phyloP scores from a whole-genome alignment of 257 asterid genomes.

The Penstemon newberryi region DNA sequence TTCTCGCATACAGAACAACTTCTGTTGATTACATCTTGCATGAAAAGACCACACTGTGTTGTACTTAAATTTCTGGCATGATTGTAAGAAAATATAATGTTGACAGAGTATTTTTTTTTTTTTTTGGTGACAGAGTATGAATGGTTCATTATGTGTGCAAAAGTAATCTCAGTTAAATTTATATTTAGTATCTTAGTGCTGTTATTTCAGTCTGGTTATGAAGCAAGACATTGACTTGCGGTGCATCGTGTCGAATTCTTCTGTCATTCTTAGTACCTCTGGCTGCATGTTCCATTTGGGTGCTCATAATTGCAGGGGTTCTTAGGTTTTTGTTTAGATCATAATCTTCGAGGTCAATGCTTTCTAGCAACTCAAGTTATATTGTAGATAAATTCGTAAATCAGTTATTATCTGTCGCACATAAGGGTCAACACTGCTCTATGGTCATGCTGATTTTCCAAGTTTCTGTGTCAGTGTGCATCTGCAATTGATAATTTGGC shows the following conservation, averaged over 20 bases:
- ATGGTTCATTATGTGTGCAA: background rate
- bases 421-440: constrained; percentile 13
- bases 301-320: constrained; percentile 5
- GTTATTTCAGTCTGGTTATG: background rate
- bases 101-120: too few relatives aligned
- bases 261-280: background rate
- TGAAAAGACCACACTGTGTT: background rate
- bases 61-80: constrained; percentile 12
- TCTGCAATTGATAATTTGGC: constrained; percentile 89
- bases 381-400: constrained; percentile 1
- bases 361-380: constrained; percentile 13
- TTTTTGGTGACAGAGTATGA: background rate
- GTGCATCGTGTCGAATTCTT: constrained; percentile 11
- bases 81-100: background rate
- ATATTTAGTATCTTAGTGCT: background rate
- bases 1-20: too few relatives aligned
- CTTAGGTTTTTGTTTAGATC: constrained; percentile 5
- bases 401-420: constrained; percentile 18
- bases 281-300: constrained; percentile 12
- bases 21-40: too few relatives aligned
- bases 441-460: constrained; percentile 14
- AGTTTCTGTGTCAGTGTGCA: constrained; percentile 64
- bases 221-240: constrained; percentile 8
- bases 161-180: constrained; percentile 13
- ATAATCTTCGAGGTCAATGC: constrained; percentile 7